Evolutionary conservation across 352 stramenopile genomes (phyloP).

Genomic region (Phytophthora nicotianae): DNA sequence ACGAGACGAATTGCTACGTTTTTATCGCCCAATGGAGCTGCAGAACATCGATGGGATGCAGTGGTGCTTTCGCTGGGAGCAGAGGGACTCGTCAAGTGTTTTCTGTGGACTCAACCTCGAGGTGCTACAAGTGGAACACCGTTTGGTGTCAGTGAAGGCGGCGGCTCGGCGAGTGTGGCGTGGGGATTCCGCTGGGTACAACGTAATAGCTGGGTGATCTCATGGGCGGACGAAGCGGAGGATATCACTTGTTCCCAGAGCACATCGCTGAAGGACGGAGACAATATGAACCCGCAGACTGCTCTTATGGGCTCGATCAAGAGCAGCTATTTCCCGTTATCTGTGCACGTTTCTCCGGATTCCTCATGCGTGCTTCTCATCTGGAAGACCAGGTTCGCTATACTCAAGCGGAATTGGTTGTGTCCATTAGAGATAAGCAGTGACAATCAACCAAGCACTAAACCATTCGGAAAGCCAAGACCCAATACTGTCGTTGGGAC

Average conservation of each 20-base stretch:
- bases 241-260: conserved; percentile 88
- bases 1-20: conserved; percentile 19
- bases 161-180: conserved; percentile 24
- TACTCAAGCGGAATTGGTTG: conserved; percentile 84
- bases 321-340: conserved; percentile 71
- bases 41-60: conserved; percentile 58
- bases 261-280: conserved; percentile 75
- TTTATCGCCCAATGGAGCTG: conserved; percentile 15
- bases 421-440: conserved; percentile 46
- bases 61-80: conserved; percentile 76
- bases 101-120: conserved; percentile 77
- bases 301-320: conserved; percentile 85
- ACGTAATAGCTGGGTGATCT: conserved; percentile 85
- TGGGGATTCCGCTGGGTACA: conserved; percentile 71
- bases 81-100: conserved; percentile 82
- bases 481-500: conserved; percentile 50
- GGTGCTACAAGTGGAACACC: conserved; percentile 32
- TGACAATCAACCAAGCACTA: conserved; percentile 26
- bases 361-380: conserved; percentile 73
- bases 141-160: conserved; percentile 26
- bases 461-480: conserved; percentile 34
- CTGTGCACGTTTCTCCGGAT: conserved; percentile 63
- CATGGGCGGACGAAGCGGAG: conserved; percentile 80
- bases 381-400: conserved; percentile 76
- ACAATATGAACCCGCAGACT: conserved; percentile 86